Percentiles rank a stretch among this genome's conserved stretches.
Conservation (phyloP, 1,284 basidiomycete species). For the Stygiomarasmius scandens region DNA sequence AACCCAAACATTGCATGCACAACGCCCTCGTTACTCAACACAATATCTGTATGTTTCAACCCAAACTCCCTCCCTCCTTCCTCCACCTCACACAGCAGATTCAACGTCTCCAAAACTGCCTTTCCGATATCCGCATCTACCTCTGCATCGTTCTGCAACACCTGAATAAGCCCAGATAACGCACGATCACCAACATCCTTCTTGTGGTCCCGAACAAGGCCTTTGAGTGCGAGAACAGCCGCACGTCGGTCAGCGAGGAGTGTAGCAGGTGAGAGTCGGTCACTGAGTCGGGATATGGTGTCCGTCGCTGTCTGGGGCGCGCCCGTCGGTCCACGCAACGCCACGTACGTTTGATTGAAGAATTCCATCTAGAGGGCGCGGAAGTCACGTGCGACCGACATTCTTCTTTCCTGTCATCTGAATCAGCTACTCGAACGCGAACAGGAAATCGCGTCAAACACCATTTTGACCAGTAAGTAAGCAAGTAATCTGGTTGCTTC, state of each 20-base stretch:
- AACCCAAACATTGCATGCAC: slow-evolving; percentile 80
- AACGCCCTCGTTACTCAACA: slow-evolving; percentile 73
- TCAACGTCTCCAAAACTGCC: slow-evolving; percentile 86
- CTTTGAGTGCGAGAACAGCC: slow-evolving; percentile 90
- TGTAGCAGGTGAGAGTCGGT: slow-evolving; percentile 84
- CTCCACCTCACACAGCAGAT: slow-evolving; percentile 73
- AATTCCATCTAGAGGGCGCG: slow-evolving; percentile 66
- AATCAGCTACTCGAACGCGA: too few species aligned
- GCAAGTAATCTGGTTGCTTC: too few species aligned
- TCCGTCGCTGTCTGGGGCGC: slow-evolving; percentile 82
- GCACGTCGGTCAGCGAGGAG: slow-evolving; percentile 90
- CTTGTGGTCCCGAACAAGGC: slow-evolving; percentile 89
- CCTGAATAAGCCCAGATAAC: slow-evolving; percentile 76
- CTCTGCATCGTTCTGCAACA: slow-evolving; percentile 84
- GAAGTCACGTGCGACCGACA: slow-evolving; percentile 1
- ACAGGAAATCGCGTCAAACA: too few species aligned
- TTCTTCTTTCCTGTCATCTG: too few species aligned
- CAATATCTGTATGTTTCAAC: slow-evolving; percentile 71
- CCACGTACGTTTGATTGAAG: slow-evolving; percentile 78
- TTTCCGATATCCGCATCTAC: slow-evolving; percentile 90
- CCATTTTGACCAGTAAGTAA: too few species aligned
- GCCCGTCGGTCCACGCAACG: slow-evolving; percentile 76
- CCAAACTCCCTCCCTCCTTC: slow-evolving; percentile 61
- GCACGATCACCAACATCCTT: slow-evolving; percentile 82
- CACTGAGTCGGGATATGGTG: slow-evolving; percentile 86